phyloP scores from a whole-genome alignment of 768 basidiomycete species.

The Mycena sanguinolenta region DNA sequence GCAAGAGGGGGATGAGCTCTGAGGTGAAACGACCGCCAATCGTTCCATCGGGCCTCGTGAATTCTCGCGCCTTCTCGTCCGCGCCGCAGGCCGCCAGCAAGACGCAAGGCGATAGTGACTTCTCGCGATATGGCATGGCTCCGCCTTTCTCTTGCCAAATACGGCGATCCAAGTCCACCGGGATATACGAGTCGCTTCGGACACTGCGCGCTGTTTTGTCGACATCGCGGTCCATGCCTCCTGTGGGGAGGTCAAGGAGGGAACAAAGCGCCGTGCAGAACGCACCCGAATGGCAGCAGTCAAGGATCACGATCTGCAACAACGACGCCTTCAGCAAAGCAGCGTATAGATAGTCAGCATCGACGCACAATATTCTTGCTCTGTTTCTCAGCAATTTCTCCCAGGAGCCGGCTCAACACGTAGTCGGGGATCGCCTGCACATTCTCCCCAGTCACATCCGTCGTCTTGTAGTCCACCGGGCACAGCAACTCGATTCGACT shows the following conservation, averaged over 20 bases:
- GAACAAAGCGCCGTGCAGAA: too few species aligned
- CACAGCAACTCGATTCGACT: too few species aligned
- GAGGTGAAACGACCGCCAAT: not conserved
- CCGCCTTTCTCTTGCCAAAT: not conserved
- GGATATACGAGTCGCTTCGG: not conserved
- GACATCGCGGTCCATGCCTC: too few species aligned
- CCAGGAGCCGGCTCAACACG: not conserved
- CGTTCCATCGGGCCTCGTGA: not conserved
- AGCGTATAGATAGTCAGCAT: not conserved
- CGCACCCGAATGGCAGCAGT: too few species aligned
- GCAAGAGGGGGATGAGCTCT: too few species aligned
- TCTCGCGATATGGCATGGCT: not conserved
- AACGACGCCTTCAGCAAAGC: not conserved
- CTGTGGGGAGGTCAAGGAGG: too few species aligned
- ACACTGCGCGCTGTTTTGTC: too few species aligned
- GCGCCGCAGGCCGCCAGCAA: too few species aligned
- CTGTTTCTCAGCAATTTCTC: constrained; percentile 5
- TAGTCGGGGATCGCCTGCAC: too few species aligned
- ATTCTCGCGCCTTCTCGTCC: not conserved
- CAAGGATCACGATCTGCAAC: not conserved
- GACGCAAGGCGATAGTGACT: not conserved
- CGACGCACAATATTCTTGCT: constrained; percentile 2
- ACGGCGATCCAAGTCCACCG: not conserved
- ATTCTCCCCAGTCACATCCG: too few species aligned
- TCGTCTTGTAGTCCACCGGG: too few species aligned